Conservation (phyloP, 306 rosid species). For the Betula pendula region DNA sequence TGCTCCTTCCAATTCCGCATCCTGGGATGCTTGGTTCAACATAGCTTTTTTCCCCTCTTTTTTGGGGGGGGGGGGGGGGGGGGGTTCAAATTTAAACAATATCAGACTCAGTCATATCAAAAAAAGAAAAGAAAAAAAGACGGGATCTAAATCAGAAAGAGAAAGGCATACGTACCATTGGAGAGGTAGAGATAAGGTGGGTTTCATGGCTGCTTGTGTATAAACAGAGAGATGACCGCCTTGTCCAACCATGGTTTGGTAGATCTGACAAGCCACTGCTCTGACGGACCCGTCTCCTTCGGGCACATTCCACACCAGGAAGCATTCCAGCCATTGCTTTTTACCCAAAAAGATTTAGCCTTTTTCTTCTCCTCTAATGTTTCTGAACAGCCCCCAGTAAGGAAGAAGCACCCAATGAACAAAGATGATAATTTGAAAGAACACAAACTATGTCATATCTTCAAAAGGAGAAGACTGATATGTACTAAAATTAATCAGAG, state of each 20-base stretch:
- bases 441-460: background rate
- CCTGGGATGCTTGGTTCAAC: conserved; percentile 32
- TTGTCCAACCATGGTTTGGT: conserved; percentile 35
- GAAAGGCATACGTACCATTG: conserved; percentile 35
- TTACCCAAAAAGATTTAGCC: too few species aligned
- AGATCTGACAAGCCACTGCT: conserved; percentile 43
- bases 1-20: conserved; percentile 50
- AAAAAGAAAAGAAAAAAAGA: background rate
- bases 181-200: conserved; percentile 40
- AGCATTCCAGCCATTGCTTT: conserved; percentile 73
- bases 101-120: background rate
- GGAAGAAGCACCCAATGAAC: too few species aligned
- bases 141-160: too few species aligned
- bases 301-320: conserved; percentile 86
- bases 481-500: too few species aligned
- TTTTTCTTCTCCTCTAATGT: too few species aligned
- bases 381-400: too few species aligned
- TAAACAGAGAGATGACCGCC: conserved; percentile 64
- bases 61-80: too few species aligned
- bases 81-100: background rate
- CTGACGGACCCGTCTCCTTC: conserved; percentile 64
- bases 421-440: background rate
- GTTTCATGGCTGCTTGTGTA: conserved; percentile 61
- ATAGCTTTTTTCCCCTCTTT: conserved; percentile 35
- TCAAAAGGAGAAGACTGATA: too few species aligned